Percentiles rank a stretch among this genome's conserved stretches.
Evolutionary conservation across 108 stramenopile genomes (phyloP).

Genomic region (Poteriospumella lacustris): DNA sequence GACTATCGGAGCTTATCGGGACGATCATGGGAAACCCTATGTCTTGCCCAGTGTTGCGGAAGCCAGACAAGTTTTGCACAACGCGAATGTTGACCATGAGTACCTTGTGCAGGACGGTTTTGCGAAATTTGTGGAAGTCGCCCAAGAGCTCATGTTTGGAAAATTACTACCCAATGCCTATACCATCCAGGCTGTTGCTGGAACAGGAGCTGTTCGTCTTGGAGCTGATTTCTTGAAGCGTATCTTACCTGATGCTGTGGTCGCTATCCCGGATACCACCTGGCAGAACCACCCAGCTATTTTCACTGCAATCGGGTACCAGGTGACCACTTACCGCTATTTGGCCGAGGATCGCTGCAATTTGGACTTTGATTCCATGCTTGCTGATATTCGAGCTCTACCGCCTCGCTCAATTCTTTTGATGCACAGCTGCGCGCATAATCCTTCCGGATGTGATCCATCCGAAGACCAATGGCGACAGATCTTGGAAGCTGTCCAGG

Average conservation of each 20-base stretch:
- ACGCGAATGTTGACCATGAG: conserved; percentile 41
- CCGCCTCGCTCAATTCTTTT: conserved; percentile 38
- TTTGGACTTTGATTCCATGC: conserved; percentile 38
- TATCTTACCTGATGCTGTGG: not conserved
- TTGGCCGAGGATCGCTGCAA: conserved; percentile 24
- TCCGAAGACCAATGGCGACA: conserved; percentile 58
- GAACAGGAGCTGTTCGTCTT: conserved; percentile 51
- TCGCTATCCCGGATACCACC: conserved; percentile 42
- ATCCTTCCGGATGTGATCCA: conserved; percentile 64
- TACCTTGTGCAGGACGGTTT: conserved; percentile 51
- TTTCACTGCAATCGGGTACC: conserved; percentile 29
- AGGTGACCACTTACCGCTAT: conserved; percentile 45
- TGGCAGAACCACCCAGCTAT: conserved; percentile 53
- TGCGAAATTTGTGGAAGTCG: conserved; percentile 20
- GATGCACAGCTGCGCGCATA: conserved; percentile 55
- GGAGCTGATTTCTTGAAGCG: conserved; percentile 36
- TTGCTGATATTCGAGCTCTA: conserved; percentile 33
- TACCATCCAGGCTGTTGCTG: conserved; percentile 49
- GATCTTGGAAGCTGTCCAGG: conserved; percentile 55
- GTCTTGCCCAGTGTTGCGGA: conserved; percentile 33
- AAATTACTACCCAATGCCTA: conserved; percentile 5
- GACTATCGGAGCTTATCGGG: conserved; percentile 49
- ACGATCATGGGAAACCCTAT: conserved; percentile 41
- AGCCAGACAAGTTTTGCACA: conserved; percentile 34
- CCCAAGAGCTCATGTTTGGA: conserved; percentile 41